Conservation (phyloP, 495 filamentous ascomycete species). For the Penicillium bovifimosum region DNA sequence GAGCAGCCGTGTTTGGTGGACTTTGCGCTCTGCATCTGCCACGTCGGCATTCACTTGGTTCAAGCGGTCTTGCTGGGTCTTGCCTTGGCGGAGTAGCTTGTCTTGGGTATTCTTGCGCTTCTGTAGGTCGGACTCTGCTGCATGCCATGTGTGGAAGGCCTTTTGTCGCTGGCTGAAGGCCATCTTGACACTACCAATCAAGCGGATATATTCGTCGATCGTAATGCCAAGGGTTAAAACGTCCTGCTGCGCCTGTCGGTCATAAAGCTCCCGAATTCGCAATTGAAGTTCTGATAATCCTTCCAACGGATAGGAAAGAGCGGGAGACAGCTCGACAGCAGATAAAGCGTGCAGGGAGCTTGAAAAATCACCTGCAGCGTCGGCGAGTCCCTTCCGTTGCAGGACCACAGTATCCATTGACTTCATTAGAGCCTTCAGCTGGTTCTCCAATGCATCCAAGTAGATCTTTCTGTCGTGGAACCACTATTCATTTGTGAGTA, state of each 20-base stretch:
- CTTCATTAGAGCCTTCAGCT: conserved; percentile 89
- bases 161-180: conserved; percentile 91
- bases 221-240: conserved; percentile 94
- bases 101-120: conserved; percentile 84
- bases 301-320: conserved; percentile 83
- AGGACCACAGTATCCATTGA: conserved; percentile 86
- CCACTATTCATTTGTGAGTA: conserved; percentile 54
- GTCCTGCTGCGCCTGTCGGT: conserved; percentile 95
- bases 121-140: conserved; percentile 77
- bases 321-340: conserved; percentile 79
- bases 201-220: conserved; percentile 93
- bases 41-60: conserved; percentile 90
- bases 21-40: conserved; percentile 82
- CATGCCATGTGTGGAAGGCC: conserved; percentile 88
- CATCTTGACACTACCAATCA: conserved; percentile 89
- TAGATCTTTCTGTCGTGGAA: conserved; percentile 95
- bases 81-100: conserved; percentile 86
- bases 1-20: conserved; percentile 81
- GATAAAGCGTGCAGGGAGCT: conserved; percentile 84
- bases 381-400: conserved; percentile 86
- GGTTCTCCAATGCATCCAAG: conserved; percentile 88
- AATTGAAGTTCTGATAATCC: conserved; percentile 87
- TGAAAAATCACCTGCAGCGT: conserved; percentile 89
- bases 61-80: conserved; percentile 89
- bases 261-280: conserved; percentile 89